Percentiles rank a stretch among this genome's conserved stretches.
These are phyloP conservation scores for Ophiostoma sp. DNA, from an alignment of 2,329 filamentous ascomycete genomes.

Conservation along the genomic window DNA sequence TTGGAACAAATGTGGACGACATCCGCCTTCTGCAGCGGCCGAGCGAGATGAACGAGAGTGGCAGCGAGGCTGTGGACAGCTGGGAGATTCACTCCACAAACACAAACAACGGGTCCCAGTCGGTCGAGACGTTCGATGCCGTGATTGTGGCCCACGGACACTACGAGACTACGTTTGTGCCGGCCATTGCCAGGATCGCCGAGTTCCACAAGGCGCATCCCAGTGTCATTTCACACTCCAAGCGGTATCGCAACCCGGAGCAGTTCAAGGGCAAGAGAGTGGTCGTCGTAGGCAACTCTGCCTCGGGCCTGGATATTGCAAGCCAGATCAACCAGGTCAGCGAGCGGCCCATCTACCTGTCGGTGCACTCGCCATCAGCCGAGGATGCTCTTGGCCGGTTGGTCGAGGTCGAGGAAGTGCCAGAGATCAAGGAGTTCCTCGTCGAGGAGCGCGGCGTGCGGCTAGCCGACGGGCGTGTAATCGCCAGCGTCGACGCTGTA, in stretches of 20 bases:
- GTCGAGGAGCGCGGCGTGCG: slow-evolving; percentile 52
- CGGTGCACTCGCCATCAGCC: slow-evolving; percentile 49
- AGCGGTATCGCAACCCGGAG: slow-evolving; percentile 66
- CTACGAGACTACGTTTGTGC: slow-evolving; percentile 64
- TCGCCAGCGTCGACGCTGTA: slow-evolving; percentile 65
- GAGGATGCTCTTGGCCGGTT: slow-evolving; percentile 43
- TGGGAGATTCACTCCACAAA: slow-evolving; percentile 60
- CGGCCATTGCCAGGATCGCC: slow-evolving; percentile 54
- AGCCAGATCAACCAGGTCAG: slow-evolving; percentile 64
- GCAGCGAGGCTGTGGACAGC: slow-evolving; percentile 32
- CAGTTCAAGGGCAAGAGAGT: slow-evolving; percentile 66
- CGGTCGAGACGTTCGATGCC: slow-evolving; percentile 59
- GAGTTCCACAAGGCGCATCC: slow-evolving; percentile 58
- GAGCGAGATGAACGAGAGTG: not conserved
- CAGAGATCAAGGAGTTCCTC: slow-evolving; percentile 55
- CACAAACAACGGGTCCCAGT: not conserved
- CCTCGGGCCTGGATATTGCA: slow-evolving; percentile 79
- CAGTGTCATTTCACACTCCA: slow-evolving; percentile 64
- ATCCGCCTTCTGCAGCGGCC: slow-evolving; percentile 42
- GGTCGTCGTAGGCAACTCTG: slow-evolving; percentile 75
- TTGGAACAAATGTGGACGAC: slow-evolving; percentile 64
- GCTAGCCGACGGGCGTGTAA: slow-evolving; percentile 60
- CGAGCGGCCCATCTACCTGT: slow-evolving; percentile 58
- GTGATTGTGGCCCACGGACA: slow-evolving; percentile 72
- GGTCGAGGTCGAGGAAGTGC: slow-evolving; percentile 45